These are phyloP conservation scores for Torulaspora delbrueckii DNA, from an alignment of 805 yeast genomes.

Conservation along the genomic window DNA sequence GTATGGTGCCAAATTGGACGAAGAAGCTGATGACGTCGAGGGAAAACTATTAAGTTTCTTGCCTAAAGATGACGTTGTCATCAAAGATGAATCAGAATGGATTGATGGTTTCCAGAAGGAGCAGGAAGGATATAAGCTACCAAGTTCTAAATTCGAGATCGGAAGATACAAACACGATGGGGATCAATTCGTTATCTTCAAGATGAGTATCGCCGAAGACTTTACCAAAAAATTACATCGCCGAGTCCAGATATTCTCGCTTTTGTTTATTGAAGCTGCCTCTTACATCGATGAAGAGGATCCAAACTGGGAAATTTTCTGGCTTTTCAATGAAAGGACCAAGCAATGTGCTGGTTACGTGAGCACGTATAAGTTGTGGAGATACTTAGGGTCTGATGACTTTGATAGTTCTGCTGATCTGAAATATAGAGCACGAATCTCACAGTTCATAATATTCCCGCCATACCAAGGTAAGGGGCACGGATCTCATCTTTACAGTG, in stretches of 20 bases:
- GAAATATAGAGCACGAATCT: constrained; percentile 62
- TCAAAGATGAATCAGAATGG: constrained; percentile 68
- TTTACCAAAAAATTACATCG: constrained; percentile 51
- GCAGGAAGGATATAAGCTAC: constrained; percentile 39
- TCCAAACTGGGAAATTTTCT: constrained; percentile 72
- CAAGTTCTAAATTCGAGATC: constrained; percentile 36
- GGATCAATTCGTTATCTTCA: constrained; percentile 48
- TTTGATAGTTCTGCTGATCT: constrained; percentile 43
- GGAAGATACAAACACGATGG: constrained; percentile 35
- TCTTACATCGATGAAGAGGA: constrained; percentile 77
- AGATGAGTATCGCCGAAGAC: constrained; percentile 29
- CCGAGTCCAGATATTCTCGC: constrained; percentile 71
- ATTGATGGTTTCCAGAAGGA: constrained; percentile 49
- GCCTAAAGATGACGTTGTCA: constrained; percentile 52
- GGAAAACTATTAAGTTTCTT: constrained; percentile 50
- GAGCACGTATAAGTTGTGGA: constrained; percentile 82
- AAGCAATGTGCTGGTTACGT: constrained; percentile 66
- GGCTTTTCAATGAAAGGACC: constrained; percentile 38
- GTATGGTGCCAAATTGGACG: constrained; percentile 49
- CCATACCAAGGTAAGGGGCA: constrained; percentile 70
- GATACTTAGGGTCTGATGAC: constrained; percentile 50
- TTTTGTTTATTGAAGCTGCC: constrained; percentile 91
- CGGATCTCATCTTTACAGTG: constrained; percentile 62
- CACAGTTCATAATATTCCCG: constrained; percentile 83
- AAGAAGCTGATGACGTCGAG: constrained; percentile 56